A percentile compares a stretch with the other conserved stretches of the same genome.
Conservation (phyloP, 164 flowering plant genomes). For the Piper longum region DNA sequence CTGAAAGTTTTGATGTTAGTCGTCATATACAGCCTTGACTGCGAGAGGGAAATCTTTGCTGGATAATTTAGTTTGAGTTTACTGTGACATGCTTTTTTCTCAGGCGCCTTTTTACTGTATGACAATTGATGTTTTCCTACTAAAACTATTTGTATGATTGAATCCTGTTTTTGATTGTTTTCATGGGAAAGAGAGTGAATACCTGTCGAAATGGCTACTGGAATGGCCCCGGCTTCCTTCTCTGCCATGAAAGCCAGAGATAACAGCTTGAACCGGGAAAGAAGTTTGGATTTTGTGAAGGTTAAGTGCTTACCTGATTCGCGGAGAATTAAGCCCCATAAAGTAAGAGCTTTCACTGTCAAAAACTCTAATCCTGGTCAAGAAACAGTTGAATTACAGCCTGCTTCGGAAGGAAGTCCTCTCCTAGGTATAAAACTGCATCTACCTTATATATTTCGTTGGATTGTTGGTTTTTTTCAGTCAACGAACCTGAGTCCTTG, state of each 20-base stretch:
- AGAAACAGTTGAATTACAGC: conserved; percentile 59
- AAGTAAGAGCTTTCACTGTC: conserved; percentile 28
- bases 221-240: conserved; percentile 48
- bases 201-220: conserved; percentile 48
- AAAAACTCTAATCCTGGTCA: conserved; percentile 45
- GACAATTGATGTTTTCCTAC: not conserved
- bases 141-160: not conserved
- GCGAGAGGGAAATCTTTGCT: too few species aligned
- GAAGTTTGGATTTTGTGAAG: conserved; percentile 47
- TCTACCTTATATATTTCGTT: not conserved
- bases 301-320: conserved; percentile 22
- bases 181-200: not conserved
- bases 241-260: conserved; percentile 35
- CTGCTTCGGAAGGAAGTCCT: conserved; percentile 79
- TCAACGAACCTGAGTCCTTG: not conserved
- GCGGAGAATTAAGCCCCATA: conserved; percentile 28
- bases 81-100: too few species aligned
- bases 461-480: not conserved
- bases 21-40: too few species aligned
- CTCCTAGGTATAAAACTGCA: conserved; percentile 43
- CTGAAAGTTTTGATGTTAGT: too few species aligned
- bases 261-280: conserved; percentile 35
- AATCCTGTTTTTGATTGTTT: not conserved
- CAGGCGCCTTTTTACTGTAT: too few species aligned
- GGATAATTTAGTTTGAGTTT: too few species aligned